Percentiles rank a stretch among this genome's conserved stretches.
Conservation (phyloP, 345 rosid genomes). For the Syzygium oleosum region DNA sequence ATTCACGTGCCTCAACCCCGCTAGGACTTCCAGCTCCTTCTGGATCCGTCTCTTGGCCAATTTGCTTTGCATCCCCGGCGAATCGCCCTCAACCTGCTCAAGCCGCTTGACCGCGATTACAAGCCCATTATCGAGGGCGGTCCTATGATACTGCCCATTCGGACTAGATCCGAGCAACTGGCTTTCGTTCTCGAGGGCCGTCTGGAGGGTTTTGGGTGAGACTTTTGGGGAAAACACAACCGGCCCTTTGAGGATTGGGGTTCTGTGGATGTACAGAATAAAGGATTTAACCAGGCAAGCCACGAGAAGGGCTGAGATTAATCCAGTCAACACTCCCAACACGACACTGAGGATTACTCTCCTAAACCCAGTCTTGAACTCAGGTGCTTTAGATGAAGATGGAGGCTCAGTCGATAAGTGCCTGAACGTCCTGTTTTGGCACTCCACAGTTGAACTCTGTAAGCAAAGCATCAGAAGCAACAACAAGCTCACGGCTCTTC, state of each 20-base stretch:
- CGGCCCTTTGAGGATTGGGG: constrained; percentile 91
- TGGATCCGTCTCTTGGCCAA: constrained; percentile 66
- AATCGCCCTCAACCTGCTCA: constrained; percentile 51
- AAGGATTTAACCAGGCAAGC: constrained; percentile 48
- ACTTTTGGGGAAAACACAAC: constrained; percentile 83
- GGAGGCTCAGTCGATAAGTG: constrained; percentile 29
- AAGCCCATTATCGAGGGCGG: constrained; percentile 69
- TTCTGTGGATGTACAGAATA: constrained; percentile 53
- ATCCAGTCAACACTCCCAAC: constrained; percentile 56
- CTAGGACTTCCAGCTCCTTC: constrained; percentile 71
- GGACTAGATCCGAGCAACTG: constrained; percentile 74
- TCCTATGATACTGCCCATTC: constrained; percentile 62
- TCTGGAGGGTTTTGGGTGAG: constrained; percentile 53
- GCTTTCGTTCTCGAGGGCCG: constrained; percentile 57
- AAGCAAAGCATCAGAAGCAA: constrained; percentile 30
- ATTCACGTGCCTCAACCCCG: constrained; percentile 71
- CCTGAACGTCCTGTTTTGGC: constrained; percentile 41
- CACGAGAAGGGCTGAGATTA: constrained; percentile 38
- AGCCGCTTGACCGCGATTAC: constrained; percentile 65
- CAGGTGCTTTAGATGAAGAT: constrained; percentile 28
- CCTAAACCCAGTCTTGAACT: constrained; percentile 34
- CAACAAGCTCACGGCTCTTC: constrained; percentile 12
- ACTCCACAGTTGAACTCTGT: constrained; percentile 18
- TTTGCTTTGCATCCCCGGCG: constrained; percentile 44
- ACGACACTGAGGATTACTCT: constrained; percentile 46